Evolutionary conservation across 306 rosid species (phyloP).

Genomic region (Trifolium repens): DNA sequence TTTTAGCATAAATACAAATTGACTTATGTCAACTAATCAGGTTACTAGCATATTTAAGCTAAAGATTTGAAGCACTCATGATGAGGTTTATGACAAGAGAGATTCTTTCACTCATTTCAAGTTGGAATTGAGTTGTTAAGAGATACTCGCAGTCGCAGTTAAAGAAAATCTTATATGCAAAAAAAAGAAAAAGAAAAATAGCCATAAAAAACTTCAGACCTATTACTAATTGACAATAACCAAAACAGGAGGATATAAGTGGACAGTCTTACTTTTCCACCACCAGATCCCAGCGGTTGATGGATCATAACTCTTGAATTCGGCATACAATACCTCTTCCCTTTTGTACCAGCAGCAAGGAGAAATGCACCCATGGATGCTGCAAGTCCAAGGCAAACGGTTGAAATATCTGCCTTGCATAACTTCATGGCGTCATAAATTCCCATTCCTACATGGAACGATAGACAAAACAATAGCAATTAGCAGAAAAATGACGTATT

Average conservation of each 20-base stretch:
- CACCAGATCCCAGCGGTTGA: slow-evolving; percentile 85
- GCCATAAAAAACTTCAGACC: slow-evolving; percentile 4
- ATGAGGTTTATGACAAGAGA: neutral
- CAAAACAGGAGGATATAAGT: slow-evolving; percentile 6
- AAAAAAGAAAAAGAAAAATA: slow-evolving; percentile 5
- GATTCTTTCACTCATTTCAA: slow-evolving; percentile 1
- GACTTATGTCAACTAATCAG: neutral
- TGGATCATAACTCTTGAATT: slow-evolving; percentile 94
- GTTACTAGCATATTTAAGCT: slow-evolving; percentile 1
- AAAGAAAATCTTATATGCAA: neutral
- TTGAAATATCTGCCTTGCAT: slow-evolving; percentile 94
- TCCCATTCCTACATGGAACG: slow-evolving; percentile 77
- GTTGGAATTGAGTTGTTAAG: slow-evolving; percentile 2
- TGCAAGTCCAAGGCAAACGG: slow-evolving; percentile 93
- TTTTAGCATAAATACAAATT: neutral
- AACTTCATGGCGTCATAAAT: slow-evolving; percentile 97
- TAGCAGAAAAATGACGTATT: slow-evolving; percentile 25
- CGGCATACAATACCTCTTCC: slow-evolving; percentile 98
- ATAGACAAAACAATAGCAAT: slow-evolving; percentile 39
- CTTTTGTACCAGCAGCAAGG: slow-evolving; percentile 87
- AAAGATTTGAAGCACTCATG: neutral
- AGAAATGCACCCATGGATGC: slow-evolving; percentile 99
- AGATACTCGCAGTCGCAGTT: neutral
- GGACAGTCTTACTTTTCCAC: slow-evolving; percentile 71
- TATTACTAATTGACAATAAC: slow-evolving; percentile 18